A percentile compares a stretch with the other conserved stretches of the same genome.
phyloP scores from a whole-genome alignment of 306 rosid species.

The Prunus padus region DNA sequence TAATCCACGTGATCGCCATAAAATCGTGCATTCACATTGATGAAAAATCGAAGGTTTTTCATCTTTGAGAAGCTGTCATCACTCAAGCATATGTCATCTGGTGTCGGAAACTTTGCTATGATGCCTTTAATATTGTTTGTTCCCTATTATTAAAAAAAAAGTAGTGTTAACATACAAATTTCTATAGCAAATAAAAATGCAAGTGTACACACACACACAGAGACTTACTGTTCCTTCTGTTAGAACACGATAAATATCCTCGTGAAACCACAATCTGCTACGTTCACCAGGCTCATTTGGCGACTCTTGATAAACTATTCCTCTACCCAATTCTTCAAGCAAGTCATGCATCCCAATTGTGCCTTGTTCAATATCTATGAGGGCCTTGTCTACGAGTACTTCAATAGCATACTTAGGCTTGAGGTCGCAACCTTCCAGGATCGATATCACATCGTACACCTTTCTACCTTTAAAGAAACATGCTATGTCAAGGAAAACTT shows the following conservation, averaged over 20 bases:
- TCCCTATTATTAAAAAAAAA: too few species aligned
- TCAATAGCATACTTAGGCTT: neutral
- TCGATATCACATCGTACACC: constrained; percentile 17
- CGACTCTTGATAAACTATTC: constrained; percentile 24
- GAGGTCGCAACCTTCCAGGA: neutral
- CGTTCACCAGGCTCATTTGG: constrained; percentile 21
- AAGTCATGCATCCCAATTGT: constrained; percentile 40
- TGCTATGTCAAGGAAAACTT: constrained; percentile 41
- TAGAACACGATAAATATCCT: constrained; percentile 23
- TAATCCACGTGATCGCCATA: too few species aligned
- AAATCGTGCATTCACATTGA: too few species aligned
- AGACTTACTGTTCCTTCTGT: neutral
- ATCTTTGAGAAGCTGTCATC: too few species aligned
- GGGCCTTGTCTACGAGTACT: neutral
- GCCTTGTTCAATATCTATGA: neutral
- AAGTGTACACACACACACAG: too few species aligned
- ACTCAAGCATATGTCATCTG: too few species aligned
- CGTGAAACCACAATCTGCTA: constrained; percentile 29
- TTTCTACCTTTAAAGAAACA: constrained; percentile 29
- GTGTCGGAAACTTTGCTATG: too few species aligned
- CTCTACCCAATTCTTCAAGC: constrained; percentile 37
- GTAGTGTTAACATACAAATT: too few species aligned
- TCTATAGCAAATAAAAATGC: too few species aligned
- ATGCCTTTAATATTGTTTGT: too few species aligned
- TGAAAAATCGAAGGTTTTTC: too few species aligned